Base-by-base conservation (phyloP, 441 rosid genomes). In the Flueggea neowawraea region DNA sequence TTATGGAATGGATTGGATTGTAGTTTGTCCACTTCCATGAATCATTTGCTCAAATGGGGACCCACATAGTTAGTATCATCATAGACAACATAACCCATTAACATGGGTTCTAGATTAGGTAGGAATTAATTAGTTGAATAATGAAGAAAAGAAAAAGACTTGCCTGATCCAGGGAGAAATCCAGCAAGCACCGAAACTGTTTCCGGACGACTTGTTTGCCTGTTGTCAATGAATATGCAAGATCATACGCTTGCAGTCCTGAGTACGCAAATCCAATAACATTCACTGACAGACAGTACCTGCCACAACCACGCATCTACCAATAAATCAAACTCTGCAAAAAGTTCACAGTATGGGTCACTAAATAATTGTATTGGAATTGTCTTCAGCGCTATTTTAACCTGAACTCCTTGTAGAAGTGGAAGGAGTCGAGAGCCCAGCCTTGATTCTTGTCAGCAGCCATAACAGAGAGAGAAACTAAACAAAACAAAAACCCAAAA, bases 381-480 rank as follows among this genome's bases (percentile, higher is more conserved):
- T 36, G 41, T 3, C 7, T 36, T 36, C 41, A 36, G 9, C 7
- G 41, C 28, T 1, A 22, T 22, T 36, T 36, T 36, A 51, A 12
- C 97, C 96, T 88, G 88, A 90, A 86, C 71, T 93, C 97, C 71
- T 75, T 79, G 92, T 88, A 93, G 8, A 65, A 70, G 75, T 80
- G 66, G 82, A 90, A 90, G 64, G 97, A 90, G 73, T 90, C 98
- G 69, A 79, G 70, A 48, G 97, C 95, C 97, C 97, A 90, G 45
- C 97, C 98, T 66, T 87, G 84, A 69, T 88, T 75, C 78, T 63
- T 81, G 64, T 93, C 98, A 52, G 96, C 84, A 31, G 86, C 95
- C 86, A 93, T 69, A 31, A 93, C 73, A 5, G 96, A 86, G 61
- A 90, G 84, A 6, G 97, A 87, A 61, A 82, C 78, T 62, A 90